Evolutionary conservation across 371 early-diverging fungal genomes (phyloP).

Genomic region (Apophysomyces elegans): DNA sequence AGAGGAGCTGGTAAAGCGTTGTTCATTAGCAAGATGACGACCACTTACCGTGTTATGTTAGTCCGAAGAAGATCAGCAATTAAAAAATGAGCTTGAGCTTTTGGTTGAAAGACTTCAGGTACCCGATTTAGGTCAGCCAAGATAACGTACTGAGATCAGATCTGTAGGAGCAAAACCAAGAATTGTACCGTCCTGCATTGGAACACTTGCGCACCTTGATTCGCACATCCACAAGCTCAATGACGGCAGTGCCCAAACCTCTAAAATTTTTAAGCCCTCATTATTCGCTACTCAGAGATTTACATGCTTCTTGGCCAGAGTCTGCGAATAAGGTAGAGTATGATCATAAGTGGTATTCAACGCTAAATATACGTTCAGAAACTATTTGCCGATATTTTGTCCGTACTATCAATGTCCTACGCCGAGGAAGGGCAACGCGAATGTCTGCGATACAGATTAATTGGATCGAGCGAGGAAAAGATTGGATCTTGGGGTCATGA

Average conservation of each 20-base stretch:
- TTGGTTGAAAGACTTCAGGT: constrained; percentile 89
- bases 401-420: constrained; percentile 96
- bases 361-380: constrained; percentile 38
- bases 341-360: neutral
- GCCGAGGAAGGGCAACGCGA: constrained; percentile 84
- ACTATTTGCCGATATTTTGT: constrained; percentile 93
- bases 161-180: constrained; percentile 68
- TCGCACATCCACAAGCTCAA: constrained; percentile 93
- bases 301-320: constrained; percentile 79
- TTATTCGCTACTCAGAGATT: constrained; percentile 71
- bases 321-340: constrained; percentile 72
- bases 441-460: constrained; percentile 82
- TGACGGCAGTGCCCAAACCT: constrained; percentile 99
- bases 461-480: constrained; percentile 78
- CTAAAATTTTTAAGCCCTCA: constrained; percentile 93
- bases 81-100: constrained; percentile 93
- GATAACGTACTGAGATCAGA: neutral
- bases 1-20: constrained; percentile 47
- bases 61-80: constrained; percentile 96
- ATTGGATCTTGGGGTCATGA: constrained; percentile 98
- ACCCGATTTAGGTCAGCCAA: constrained; percentile 6
- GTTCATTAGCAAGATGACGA: constrained; percentile 9
- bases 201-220: constrained; percentile 88
- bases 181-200: constrained; percentile 84
- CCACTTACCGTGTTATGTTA: constrained; percentile 35